Percentiles rank a stretch among this genome's conserved stretches.
Evolutionary conservation across 148 eudicot genomes (phyloP).

Genomic region (Rhododendron molle): DNA sequence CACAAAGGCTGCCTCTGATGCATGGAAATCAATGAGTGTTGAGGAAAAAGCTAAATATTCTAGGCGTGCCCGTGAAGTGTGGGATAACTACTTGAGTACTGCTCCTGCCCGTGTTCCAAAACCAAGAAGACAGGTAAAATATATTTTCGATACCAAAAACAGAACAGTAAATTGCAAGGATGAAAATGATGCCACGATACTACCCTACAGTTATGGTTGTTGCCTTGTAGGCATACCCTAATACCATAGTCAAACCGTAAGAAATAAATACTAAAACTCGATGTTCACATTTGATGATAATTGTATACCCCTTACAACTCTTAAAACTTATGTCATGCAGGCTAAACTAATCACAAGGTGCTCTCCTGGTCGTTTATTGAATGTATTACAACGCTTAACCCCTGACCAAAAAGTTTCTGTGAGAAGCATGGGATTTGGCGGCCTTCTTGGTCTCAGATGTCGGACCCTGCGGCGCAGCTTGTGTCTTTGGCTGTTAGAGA

Average conservation of each 20-base stretch:
- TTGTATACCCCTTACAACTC: not conserved
- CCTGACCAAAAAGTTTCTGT: conserved; percentile 39
- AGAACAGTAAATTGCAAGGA: not conserved
- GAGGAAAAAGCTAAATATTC: conserved; percentile 45
- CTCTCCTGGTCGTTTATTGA: conserved; percentile 43
- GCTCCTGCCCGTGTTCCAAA: conserved; percentile 33
- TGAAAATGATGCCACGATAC: not conserved
- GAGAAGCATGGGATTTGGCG: conserved; percentile 45
- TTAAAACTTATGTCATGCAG: conserved; percentile 17
- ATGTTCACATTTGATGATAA: not conserved
- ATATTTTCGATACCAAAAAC: not conserved
- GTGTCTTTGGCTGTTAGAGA: conserved; percentile 45
- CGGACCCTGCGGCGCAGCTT: conserved; percentile 44
- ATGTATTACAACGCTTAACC: conserved; percentile 33
- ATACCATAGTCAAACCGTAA: not conserved
- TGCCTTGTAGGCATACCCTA: not conserved
- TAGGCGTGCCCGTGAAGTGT: conserved; percentile 44
- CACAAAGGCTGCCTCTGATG: conserved; percentile 44
- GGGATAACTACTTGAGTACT: conserved; percentile 41
- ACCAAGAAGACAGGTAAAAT: conserved; percentile 31
- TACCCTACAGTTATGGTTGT: not conserved
- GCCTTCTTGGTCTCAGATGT: conserved; percentile 41
- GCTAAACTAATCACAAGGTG: conserved; percentile 43
- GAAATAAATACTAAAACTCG: not conserved
- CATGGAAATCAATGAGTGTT: conserved; percentile 41